phyloP scores from a whole-genome alignment of 2,329 filamentous ascomycete genomes.

The Fusarium foetens region DNA sequence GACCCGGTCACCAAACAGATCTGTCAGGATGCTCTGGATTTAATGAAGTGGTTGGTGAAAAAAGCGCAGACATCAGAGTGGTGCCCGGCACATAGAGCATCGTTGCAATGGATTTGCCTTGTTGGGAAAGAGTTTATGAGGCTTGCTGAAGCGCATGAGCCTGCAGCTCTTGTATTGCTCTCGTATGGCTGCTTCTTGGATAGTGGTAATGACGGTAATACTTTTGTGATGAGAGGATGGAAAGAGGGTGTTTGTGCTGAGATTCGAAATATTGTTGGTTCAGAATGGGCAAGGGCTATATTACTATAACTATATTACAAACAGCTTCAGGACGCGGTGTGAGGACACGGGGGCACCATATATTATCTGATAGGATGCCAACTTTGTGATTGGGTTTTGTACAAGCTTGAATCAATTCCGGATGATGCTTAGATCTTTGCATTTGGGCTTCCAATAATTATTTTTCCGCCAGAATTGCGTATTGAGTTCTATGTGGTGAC shows the following conservation, averaged over 20 bases:
- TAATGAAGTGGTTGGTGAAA: not conserved
- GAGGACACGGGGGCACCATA: not conserved
- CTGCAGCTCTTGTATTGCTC: not conserved
- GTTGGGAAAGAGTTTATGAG: not conserved
- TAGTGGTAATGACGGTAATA: not conserved
- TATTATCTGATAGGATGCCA: not conserved
- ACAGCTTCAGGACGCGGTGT: rapidly evolving
- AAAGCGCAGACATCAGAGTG: not conserved
- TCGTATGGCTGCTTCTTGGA: slow-evolving; percentile 1
- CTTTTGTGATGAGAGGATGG: not conserved
- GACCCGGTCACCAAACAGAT: rapidly evolving
- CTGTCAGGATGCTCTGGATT: not conserved
- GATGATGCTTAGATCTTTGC: too few relatives aligned
- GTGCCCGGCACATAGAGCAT: not conserved
- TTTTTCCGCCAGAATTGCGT: rapidly evolving
- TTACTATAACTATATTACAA: not conserved
- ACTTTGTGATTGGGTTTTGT: too few relatives aligned
- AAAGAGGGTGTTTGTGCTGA: not conserved
- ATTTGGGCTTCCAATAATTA: too few relatives aligned
- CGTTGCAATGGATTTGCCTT: not conserved
- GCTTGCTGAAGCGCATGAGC: not conserved
- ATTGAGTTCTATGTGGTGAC: too few relatives aligned
- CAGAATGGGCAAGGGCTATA: not conserved
- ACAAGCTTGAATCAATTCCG: too few relatives aligned
- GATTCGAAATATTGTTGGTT: not conserved